Evolutionary conservation across 2,329 filamentous ascomycete species (phyloP).

Genomic region (Exophiala mesophila): DNA sequence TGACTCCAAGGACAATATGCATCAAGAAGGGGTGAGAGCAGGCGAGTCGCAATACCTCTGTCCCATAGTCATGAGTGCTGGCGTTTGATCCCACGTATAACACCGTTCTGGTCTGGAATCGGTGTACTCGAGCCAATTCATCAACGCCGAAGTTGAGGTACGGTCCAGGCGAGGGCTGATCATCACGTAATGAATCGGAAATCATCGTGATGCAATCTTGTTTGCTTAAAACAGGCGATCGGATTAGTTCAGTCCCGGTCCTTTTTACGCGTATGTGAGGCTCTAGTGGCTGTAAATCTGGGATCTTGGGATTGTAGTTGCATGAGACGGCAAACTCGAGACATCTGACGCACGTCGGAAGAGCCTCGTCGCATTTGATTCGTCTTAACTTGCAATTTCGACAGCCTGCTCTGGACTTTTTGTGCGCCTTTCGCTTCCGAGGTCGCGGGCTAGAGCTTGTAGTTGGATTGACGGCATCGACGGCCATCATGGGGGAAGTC

Average conservation of each 20-base stretch:
- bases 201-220: not conserved
- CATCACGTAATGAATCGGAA: not conserved
- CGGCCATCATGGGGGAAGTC: no score
- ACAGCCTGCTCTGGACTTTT: constrained; percentile 44
- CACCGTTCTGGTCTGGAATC: constrained; percentile 11
- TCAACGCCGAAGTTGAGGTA: not conserved
- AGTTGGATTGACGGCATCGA: no score
- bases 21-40: constrained; percentile 46
- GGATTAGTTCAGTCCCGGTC: not conserved
- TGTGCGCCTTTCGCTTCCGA: constrained; percentile 4
- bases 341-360: constrained; percentile 42
- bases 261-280: not conserved
- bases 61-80: not conserved
- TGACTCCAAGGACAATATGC: constrained; percentile 51
- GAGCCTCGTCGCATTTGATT: constrained; percentile 48
- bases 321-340: constrained; percentile 41
- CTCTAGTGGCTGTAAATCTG: constrained; percentile 33
- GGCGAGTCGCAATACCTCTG: constrained; percentile 4
- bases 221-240: constrained; percentile 17
- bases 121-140: constrained; percentile 3
- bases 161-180: not conserved
- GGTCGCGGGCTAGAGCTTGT: not conserved
- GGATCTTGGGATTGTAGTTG: constrained; percentile 39
- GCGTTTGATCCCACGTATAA: not conserved
- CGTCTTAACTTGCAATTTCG: constrained; percentile 49